Conservation (phyloP, 2,329 filamentous ascomycete species). For the Fusarium graminum region DNA sequence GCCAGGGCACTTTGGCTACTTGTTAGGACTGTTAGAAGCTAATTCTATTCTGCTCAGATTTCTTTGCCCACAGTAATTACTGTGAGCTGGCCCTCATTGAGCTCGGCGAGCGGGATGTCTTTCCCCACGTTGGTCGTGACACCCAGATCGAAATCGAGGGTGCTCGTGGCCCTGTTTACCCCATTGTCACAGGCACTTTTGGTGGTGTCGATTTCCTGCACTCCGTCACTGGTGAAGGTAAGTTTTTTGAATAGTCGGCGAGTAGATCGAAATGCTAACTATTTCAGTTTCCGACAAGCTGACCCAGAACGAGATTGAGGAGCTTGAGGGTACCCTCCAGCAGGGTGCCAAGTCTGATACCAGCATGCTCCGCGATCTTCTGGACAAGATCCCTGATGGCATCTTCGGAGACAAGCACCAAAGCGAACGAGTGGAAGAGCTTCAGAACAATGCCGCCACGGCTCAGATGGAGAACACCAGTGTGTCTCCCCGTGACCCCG, state of each 20-base stretch:
- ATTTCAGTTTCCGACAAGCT: conserved; percentile 83
- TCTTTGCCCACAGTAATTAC: conserved; percentile 94
- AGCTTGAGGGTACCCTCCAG: conserved; percentile 85
- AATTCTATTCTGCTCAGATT: conserved; percentile 67
- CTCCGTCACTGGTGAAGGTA: conserved; percentile 79
- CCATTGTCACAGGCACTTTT: conserved; percentile 90
- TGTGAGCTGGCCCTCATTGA: conserved; percentile 89
- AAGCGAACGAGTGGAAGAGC: conserved; percentile 80
- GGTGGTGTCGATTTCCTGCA: conserved; percentile 95
- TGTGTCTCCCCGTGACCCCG: conserved; percentile 83
- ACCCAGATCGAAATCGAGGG: conserved; percentile 79
- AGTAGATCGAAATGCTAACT: conserved; percentile 28
- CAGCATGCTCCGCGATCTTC: conserved; percentile 80
- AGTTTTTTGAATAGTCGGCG: conserved; percentile 19
- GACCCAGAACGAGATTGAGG: conserved; percentile 89
- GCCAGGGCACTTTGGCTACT: neutral
- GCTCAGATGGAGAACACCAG: conserved; percentile 81
- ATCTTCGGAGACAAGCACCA: conserved; percentile 83
- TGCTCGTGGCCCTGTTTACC: conserved; percentile 76
- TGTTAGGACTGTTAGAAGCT: conserved; percentile 7
- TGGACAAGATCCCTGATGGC: conserved; percentile 84
- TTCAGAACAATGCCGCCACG: conserved; percentile 80
- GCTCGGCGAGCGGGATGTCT: conserved; percentile 82
- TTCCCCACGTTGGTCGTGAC: conserved; percentile 85
- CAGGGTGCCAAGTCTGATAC: conserved; percentile 73